These are phyloP conservation scores for Ascochyta viciae-villosae DNA, from an alignment of 2,329 filamentous ascomycete genomes.

Conservation along the genomic window DNA sequence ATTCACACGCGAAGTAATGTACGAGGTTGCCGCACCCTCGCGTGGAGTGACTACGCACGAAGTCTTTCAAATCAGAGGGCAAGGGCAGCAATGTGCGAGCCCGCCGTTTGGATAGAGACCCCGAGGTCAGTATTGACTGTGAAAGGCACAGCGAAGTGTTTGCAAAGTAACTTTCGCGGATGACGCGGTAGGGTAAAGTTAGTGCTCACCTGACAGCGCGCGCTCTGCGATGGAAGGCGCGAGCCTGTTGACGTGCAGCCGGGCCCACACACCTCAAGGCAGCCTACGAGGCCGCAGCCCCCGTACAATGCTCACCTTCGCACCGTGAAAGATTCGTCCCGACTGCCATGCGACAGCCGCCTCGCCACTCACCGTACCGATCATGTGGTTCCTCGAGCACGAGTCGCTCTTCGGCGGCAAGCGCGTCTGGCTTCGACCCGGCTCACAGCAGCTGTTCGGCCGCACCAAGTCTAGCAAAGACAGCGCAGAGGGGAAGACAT, in stretches of 20 bases:
- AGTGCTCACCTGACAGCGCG: slow-evolving; percentile 17
- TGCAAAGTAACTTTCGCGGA: background rate
- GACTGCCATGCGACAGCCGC: slow-evolving; percentile 12
- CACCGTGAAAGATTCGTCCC: background rate
- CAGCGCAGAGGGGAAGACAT: slow-evolving; percentile 43
- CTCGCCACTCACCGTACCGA: background rate
- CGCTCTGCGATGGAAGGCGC: slow-evolving; percentile 6
- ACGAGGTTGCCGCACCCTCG: too few relatives aligned
- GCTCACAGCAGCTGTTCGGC: slow-evolving; percentile 85
- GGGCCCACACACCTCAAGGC: slow-evolving; percentile 7
- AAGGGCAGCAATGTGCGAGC: too few relatives aligned
- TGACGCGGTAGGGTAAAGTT: background rate
- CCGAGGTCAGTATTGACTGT: too few relatives aligned
- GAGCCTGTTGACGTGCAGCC: slow-evolving; percentile 12
- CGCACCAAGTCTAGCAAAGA: slow-evolving; percentile 70
- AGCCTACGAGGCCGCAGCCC: slow-evolving; percentile 7
- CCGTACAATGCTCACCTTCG: background rate
- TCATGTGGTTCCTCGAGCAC: slow-evolving; percentile 64
- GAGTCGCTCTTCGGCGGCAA: slow-evolving; percentile 65
- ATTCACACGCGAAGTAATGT: too few relatives aligned
- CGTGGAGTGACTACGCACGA: background rate
- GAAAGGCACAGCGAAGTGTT: background rate
- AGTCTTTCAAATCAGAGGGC: too few relatives aligned
- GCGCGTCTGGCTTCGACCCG: slow-evolving; percentile 83
- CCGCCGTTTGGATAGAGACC: too few relatives aligned